A percentile compares a stretch with the other conserved stretches of the same genome.
These are phyloP conservation scores for Tanacetum coccineum DNA, from an alignment of 129 eudicot genomes.

Conservation along the genomic window DNA sequence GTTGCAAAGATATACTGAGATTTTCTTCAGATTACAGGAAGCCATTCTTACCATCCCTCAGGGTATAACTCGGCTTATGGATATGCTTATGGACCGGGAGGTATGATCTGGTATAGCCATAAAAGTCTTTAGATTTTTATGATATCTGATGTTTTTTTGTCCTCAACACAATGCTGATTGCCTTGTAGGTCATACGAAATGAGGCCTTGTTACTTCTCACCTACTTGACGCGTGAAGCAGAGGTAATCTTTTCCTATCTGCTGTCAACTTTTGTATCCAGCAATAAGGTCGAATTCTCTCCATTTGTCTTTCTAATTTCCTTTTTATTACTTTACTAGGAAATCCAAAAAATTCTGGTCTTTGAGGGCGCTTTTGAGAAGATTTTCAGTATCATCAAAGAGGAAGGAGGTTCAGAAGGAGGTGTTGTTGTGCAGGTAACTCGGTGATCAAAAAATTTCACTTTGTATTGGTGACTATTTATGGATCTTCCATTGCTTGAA, in stretches of 20 bases:
- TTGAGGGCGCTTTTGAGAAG: constrained; percentile 99
- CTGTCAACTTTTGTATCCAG: constrained; percentile 9
- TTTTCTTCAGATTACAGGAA: constrained; percentile 84
- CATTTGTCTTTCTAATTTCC: constrained; percentile 1
- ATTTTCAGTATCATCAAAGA: constrained; percentile 84
- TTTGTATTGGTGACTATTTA: too few relatives aligned
- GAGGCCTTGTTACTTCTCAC: constrained; percentile 97
- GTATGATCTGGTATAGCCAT: constrained; percentile 37
- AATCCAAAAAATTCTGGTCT: constrained; percentile 95
- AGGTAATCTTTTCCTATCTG: constrained; percentile 43
- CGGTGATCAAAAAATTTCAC: not conserved
- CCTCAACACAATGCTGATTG: constrained; percentile 5
- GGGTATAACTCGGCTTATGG: constrained; percentile 94
- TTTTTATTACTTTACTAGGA: constrained; percentile 46
- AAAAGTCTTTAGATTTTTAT: not conserved
- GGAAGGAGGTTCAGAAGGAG: constrained; percentile 98
- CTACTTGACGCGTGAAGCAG: constrained; percentile 92
- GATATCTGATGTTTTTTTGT: constrained; percentile 9
- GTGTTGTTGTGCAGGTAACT: constrained; percentile 95
- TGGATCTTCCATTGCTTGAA: not conserved
- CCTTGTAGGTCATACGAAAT: constrained; percentile 80
- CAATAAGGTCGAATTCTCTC: constrained; percentile 13
- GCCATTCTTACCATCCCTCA: constrained; percentile 90
- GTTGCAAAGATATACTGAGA: constrained; percentile 16
- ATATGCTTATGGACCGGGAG: constrained; percentile 99